Evolutionary conservation across 371 early-diverging fungal genomes (phyloP), one percentile per base, ranked within the genome.

Genomic region (Syncephalastrum contaminatum): DNA sequence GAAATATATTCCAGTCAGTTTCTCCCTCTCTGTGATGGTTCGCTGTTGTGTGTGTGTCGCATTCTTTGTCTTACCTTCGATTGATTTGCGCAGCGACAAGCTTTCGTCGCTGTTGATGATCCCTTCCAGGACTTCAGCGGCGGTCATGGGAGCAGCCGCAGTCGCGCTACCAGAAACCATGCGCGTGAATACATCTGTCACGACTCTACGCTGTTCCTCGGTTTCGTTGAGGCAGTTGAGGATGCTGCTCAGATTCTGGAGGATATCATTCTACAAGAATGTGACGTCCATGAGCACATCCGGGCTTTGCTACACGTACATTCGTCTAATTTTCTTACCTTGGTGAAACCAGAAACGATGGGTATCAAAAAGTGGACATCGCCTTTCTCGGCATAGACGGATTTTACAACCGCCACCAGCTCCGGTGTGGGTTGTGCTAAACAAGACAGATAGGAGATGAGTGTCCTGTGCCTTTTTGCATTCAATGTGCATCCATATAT

Each of bases 331-430:
- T 18, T 47, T 43, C 36, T 45, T 67, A 84, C 86, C 78, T 85
- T 89, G 18, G 75, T 75, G 53, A 92, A 60, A 5, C 84, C 84
- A 36, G 80, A 65, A 21, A 88, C 64, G 41, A 92, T 75, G 3
- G 88, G 87, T 8, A 90, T 73, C 24, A 92, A 30, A 67, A 88
- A 91, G 51, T 82, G 69, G 5, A 85, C 88, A 58, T 86, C 87
- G 12, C 80, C 66, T 53, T 80, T 74, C 60, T 76, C 58, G 30
- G 61, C 64, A 30, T 81, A 87, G 25, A 81, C 73, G 10, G 64
- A 57, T 56, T 83, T 71, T 0, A 90, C 88, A 1, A 82, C 74
- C 22, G 65, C 63, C 6, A 89, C 88, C n/a, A 91, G 66, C 54
- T 83, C 83, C 8, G 72, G 58, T 3, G 85, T 66, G 6, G 87